Conservation (phyloP, 768 basidiomycete species). For the Hypholoma sublateritium region DNA sequence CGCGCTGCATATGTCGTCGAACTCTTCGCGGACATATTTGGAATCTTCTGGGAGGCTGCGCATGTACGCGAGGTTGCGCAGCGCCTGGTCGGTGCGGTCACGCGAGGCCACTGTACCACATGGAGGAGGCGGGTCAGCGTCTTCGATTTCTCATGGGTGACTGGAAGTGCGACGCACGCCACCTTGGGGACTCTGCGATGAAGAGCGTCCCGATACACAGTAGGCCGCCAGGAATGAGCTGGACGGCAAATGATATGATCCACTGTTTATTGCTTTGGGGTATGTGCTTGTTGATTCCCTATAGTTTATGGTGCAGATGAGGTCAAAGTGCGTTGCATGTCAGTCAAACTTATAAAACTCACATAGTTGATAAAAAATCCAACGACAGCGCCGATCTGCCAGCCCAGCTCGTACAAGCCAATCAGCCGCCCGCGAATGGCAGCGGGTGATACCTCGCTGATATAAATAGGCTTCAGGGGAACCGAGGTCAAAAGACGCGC, state of each 20-base stretch:
- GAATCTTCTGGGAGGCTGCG: slow-evolving; percentile 29
- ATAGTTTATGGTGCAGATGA: neutral
- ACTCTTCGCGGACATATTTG: slow-evolving; percentile 32
- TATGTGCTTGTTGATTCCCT: slow-evolving; percentile 32
- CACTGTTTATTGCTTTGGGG: slow-evolving; percentile 30
- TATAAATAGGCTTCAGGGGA: slow-evolving; percentile 32
- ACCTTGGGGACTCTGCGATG: slow-evolving; percentile 28
- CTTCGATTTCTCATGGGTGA: neutral
- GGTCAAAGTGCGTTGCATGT: neutral
- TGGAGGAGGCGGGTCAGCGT: slow-evolving; percentile 13
- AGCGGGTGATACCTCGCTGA: slow-evolving; percentile 45
- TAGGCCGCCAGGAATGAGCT: slow-evolving; percentile 35
- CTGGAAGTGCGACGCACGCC: neutral
- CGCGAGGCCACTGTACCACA: slow-evolving; percentile 35
- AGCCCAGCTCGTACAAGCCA: slow-evolving; percentile 48
- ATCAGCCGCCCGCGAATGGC: slow-evolving; percentile 46
- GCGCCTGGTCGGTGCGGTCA: slow-evolving; percentile 28
- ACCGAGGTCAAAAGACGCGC: neutral
- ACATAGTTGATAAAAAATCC: slow-evolving; percentile 23
- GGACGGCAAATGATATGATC: slow-evolving; percentile 38
- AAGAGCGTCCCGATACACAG: slow-evolving; percentile 32
- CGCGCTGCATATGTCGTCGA: slow-evolving; percentile 28
- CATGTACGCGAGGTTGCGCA: slow-evolving; percentile 31
- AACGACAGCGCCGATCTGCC: slow-evolving; percentile 46
- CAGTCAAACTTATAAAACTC: neutral